These are phyloP conservation scores for Clonostachys byssicola DNA, from an alignment of 2,329 filamentous ascomycete genomes.

Conservation along the genomic window DNA sequence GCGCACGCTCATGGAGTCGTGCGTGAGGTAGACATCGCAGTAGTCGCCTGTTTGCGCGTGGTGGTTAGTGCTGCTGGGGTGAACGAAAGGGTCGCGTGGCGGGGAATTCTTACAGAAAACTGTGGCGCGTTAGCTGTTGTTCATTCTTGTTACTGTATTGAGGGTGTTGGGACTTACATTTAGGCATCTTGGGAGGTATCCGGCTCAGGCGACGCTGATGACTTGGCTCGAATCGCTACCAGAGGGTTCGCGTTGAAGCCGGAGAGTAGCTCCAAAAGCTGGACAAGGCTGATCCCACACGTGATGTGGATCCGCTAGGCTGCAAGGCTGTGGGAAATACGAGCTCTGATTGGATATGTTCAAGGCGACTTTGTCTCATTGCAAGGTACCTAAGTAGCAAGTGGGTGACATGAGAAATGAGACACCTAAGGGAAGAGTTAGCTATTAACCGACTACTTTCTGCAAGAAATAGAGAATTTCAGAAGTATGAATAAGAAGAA, in stretches of 20 bases:
- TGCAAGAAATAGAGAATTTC: too few relatives aligned
- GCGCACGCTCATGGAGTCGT: slow-evolving; percentile 99
- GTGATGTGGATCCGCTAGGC: background rate
- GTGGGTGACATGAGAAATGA: too few relatives aligned
- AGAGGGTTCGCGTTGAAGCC: background rate
- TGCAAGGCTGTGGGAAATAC: background rate
- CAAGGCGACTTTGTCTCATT: too few relatives aligned
- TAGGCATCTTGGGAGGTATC: slow-evolving; percentile 63
- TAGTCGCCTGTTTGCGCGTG: slow-evolving; percentile 65
- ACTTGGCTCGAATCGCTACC: slow-evolving; percentile 7
- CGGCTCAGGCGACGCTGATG: slow-evolving; percentile 7
- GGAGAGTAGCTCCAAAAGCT: background rate
- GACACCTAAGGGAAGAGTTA: too few relatives aligned
- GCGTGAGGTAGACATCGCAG: slow-evolving; percentile 99
- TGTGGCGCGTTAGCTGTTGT: slow-evolving; percentile 21
- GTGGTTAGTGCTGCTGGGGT: slow-evolving; percentile 2
- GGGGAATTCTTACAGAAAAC: slow-evolving; percentile 56
- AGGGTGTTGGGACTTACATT: slow-evolving; percentile 60
- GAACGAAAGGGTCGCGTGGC: background rate
- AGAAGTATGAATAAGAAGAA: too few relatives aligned
- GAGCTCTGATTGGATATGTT: too few relatives aligned
- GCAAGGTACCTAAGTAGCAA: too few relatives aligned
- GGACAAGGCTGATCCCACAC: background rate
- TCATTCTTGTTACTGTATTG: slow-evolving; percentile 12
- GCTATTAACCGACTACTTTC: too few relatives aligned